Evolutionary conservation across 176 grass and related monocot genomes (phyloP).

Genomic region (Eragrostis curvula): DNA sequence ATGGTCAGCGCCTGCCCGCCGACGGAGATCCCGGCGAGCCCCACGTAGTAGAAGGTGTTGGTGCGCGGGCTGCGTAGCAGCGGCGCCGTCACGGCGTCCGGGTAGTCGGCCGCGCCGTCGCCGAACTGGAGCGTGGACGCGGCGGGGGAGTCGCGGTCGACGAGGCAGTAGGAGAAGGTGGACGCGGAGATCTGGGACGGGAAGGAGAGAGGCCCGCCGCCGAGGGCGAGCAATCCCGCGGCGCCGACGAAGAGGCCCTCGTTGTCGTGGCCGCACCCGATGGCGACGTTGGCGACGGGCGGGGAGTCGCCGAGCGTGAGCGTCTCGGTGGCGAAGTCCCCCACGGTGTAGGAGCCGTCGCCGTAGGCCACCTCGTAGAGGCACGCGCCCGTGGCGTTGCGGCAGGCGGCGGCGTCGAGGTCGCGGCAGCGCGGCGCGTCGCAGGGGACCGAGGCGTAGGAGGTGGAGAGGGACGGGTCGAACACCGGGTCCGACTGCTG

Average conservation of each 20-base stretch:
- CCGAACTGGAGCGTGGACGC: conserved; percentile 84
- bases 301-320: conserved; percentile 68
- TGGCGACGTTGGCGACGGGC: conserved; percentile 57
- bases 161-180: conserved; percentile 95
- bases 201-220: conserved; percentile 79
- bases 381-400: conserved; percentile 65
- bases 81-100: conserved; percentile 54
- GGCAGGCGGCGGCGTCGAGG: conserved; percentile 82
- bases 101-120: background rate
- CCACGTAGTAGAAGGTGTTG: conserved; percentile 87
- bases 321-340: conserved; percentile 85
- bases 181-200: conserved; percentile 85
- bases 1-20: conserved; percentile 70
- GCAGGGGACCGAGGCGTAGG: conserved; percentile 70
- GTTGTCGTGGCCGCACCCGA: conserved; percentile 97
- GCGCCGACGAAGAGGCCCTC: conserved; percentile 93
- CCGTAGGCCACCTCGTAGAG: conserved; percentile 92
- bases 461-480: conserved; percentile 66
- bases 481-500: conserved; percentile 86
- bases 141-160: conserved; percentile 85
- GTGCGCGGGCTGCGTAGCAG: conserved; percentile 60
- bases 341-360: conserved; percentile 95
- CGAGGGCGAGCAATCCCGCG: conserved; percentile 71
- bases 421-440: conserved; percentile 62
- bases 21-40: conserved; percentile 61